Evolutionary conservation across 1,284 basidiomycete species (phyloP).

Genomic region (Amylostereum areolatum): DNA sequence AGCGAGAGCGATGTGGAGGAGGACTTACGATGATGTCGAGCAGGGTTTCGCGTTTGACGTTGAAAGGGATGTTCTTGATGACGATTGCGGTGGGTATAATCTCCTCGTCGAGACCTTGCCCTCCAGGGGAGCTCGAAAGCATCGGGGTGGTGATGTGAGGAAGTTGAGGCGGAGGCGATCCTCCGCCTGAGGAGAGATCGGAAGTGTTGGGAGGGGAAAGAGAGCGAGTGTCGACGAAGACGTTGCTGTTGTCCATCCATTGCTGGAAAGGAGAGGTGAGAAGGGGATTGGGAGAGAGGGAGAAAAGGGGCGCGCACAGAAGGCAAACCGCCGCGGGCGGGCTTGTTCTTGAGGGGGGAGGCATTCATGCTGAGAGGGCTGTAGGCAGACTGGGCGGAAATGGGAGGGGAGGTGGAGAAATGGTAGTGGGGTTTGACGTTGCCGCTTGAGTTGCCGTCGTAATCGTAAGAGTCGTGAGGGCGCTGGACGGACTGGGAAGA

Average conservation of each 20-base stretch:
- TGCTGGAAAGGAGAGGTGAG: slow-evolving; percentile 38
- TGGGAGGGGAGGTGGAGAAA: slow-evolving; percentile 61
- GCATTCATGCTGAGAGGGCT: slow-evolving; percentile 54
- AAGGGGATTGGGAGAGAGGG: slow-evolving; percentile 7
- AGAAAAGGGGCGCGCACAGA: slow-evolving; percentile 40
- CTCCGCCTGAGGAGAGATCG: slow-evolving; percentile 78
- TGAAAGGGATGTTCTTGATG: slow-evolving; percentile 99
- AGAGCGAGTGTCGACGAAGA: slow-evolving; percentile 59
- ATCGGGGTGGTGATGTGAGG: no score
- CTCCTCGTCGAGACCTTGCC: slow-evolving; percentile 72
- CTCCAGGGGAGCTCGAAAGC: slow-evolving; percentile 33
- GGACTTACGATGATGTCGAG: slow-evolving; percentile 88
- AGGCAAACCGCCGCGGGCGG: slow-evolving; percentile 60
- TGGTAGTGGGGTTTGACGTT: slow-evolving; percentile 57
- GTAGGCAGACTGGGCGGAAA: slow-evolving; percentile 60
- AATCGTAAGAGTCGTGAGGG: slow-evolving; percentile 83
- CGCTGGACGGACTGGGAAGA: slow-evolving; percentile 53
- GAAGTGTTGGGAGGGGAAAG: slow-evolving; percentile 82
- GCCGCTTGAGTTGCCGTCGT: slow-evolving; percentile 49
- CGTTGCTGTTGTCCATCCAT: slow-evolving; percentile 66
- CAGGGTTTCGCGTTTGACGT: slow-evolving; percentile 92
- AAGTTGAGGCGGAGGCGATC: slow-evolving; percentile 57
- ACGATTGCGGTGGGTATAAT: slow-evolving; percentile 99
- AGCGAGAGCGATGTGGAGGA: slow-evolving; percentile 7
- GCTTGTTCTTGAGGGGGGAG: slow-evolving; percentile 71